Evolutionary conservation across 176 grass and related monocot species (phyloP).

Genomic region (Dendrocalamus sinicus): DNA sequence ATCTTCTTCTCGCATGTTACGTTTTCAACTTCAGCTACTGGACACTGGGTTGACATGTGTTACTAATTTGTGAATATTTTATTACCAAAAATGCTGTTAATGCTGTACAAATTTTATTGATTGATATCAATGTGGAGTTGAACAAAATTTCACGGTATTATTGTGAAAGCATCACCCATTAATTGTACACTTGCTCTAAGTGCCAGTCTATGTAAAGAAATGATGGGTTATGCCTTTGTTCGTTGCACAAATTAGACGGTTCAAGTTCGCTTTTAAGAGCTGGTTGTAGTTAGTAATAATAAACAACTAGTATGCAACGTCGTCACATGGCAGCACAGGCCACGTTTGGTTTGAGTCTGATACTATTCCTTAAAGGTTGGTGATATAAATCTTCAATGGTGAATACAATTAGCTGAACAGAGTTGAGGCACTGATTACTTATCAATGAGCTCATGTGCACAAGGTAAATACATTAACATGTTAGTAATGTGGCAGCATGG

Average conservation of each 20-base stretch:
- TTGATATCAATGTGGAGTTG: constrained; percentile 4
- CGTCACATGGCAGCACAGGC: not conserved
- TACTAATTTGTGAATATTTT: constrained; percentile 17
- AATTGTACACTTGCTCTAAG: not conserved
- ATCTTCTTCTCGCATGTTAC: not conserved
- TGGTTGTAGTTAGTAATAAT: constrained; percentile 21
- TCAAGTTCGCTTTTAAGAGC: constrained; percentile 12
- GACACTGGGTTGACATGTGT: not conserved
- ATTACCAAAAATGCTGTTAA: constrained; percentile 15
- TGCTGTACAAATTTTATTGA: not conserved
- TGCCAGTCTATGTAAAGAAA: constrained; percentile 8
- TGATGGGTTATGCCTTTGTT: not conserved
- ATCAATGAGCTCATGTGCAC: not conserved
- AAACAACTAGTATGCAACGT: constrained; percentile 1
- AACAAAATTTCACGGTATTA: not conserved
- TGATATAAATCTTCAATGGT: constrained; percentile 15
- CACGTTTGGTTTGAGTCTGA: not conserved
- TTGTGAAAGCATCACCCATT: not conserved
- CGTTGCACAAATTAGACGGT: not conserved
- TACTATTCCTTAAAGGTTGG: not conserved
- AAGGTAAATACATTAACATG: constrained; percentile 5
- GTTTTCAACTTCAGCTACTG: not conserved
- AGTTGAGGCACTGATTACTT: not conserved
- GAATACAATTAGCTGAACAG: not conserved
- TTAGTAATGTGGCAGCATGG: not conserved